Evolutionary conservation across 177 flowering plant genomes (phyloP).

Genomic region (Vitis hybrid): DNA sequence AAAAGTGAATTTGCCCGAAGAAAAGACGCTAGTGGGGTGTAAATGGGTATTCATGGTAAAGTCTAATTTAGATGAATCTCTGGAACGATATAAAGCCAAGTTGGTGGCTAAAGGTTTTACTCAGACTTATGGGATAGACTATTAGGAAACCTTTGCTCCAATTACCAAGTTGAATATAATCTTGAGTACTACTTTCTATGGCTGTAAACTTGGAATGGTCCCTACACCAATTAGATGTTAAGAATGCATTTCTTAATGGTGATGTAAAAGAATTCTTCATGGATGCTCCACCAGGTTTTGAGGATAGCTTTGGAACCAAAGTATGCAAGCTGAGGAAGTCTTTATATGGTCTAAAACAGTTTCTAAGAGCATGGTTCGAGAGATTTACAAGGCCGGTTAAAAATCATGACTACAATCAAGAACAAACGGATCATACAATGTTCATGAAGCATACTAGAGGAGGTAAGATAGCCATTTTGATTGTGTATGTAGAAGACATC

Average conservation of each 20-base stretch:
- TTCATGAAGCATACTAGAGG: no score
- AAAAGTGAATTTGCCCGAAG: background rate
- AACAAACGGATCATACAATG: no score
- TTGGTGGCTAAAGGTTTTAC: conserved; percentile 1
- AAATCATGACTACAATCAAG: no score
- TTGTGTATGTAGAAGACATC: background rate
- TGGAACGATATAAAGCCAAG: background rate
- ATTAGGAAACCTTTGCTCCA: background rate
- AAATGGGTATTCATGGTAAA: background rate
- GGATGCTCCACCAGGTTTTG: no score
- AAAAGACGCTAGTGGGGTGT: background rate
- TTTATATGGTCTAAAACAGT: no score
- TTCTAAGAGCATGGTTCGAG: no score
- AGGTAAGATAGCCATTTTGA: background rate
- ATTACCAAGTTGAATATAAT: conserved; percentile 2
- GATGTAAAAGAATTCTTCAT: no score
- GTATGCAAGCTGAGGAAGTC: no score
- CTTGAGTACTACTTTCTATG: background rate
- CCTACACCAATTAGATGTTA: background rate
- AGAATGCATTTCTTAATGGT: no score
- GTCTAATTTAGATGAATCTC: background rate
- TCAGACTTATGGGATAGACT: conserved; percentile 4
- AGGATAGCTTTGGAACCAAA: no score
- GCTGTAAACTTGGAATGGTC: background rate
- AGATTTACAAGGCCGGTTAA: no score